These are phyloP conservation scores for Neonectria sp. DNA, from an alignment of 2,329 filamentous ascomycete species.

Conservation along the genomic window DNA sequence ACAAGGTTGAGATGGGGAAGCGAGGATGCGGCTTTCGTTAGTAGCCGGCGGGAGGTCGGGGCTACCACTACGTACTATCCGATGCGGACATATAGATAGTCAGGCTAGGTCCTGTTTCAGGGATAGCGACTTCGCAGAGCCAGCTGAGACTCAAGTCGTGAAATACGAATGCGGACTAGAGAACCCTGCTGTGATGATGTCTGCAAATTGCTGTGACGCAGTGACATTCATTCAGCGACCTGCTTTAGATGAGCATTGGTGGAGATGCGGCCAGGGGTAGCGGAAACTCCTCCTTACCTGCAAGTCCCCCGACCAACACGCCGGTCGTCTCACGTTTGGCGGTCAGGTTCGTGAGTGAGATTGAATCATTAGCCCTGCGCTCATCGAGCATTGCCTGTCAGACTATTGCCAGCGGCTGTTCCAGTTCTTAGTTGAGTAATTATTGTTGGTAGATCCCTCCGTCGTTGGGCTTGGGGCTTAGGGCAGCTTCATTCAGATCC, in stretches of 20 bases:
- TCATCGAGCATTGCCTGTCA: neutral
- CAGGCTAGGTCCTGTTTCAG: neutral
- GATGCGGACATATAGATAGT: neutral
- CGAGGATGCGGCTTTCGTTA: neutral
- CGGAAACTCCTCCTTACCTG: neutral
- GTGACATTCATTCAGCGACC: neutral
- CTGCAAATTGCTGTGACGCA: constrained; percentile 1
- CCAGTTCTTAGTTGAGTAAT: neutral
- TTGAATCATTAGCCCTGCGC: neutral
- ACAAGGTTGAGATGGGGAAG: constrained; percentile 9
- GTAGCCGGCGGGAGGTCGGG: neutral
- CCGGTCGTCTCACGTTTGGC: neutral
- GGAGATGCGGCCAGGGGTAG: neutral
- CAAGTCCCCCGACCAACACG: neutral
- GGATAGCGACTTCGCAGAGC: neutral
- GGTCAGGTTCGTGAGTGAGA: neutral
- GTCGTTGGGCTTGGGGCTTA: neutral
- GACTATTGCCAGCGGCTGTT: neutral
- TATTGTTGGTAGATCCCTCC: neutral
- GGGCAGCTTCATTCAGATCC: neutral
- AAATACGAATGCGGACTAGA: neutral
- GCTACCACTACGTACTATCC: neutral
- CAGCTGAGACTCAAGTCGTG: neutral
- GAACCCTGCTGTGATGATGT: neutral
- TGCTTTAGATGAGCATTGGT: neutral